A percentile compares a stretch with the other conserved stretches of the same genome.
Evolutionary conservation across 108 stramenopile genomes (phyloP).

Genomic region (Conticribra weissflogii): DNA sequence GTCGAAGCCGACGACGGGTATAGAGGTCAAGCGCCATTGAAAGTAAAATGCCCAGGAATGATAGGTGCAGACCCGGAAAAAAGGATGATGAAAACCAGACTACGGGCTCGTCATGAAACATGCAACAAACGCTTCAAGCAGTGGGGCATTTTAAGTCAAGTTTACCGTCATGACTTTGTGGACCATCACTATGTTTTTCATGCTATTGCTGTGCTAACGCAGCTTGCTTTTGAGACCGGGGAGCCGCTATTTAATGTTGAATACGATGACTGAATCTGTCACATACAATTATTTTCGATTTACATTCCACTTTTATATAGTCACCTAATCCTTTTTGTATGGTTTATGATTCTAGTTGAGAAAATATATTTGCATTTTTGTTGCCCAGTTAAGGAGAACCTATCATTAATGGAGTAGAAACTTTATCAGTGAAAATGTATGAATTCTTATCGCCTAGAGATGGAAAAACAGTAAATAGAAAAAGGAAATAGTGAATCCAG

Average conservation of each 20-base stretch:
- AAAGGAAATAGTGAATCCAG: no score
- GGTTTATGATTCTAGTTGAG: no score
- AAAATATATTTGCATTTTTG: no score
- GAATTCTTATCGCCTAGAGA: no score
- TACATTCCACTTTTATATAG: no score
- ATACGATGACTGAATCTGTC: conserved; percentile 7
- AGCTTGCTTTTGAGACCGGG: conserved; percentile 19
- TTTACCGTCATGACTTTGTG: conserved; percentile 13
- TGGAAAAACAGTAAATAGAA: no score
- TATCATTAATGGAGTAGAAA: no score
- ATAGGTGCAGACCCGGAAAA: not conserved
- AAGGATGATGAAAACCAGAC: conserved; percentile 3
- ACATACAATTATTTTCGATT: no score
- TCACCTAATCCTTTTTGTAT: no score
- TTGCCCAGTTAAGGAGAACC: no score
- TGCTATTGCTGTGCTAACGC: conserved; percentile 25
- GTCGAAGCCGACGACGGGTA: conserved; percentile 44
- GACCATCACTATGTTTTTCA: conserved; percentile 6
- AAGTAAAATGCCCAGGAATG: conserved; percentile 14
- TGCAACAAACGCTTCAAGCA: conserved; percentile 44
- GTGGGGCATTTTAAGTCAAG: conserved; percentile 5
- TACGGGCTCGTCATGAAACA: conserved; percentile 36
- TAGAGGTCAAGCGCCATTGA: conserved; percentile 8
- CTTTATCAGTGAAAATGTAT: no score
- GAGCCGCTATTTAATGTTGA: conserved; percentile 29